Percentiles rank a stretch among this genome's conserved stretches.
phyloP scores from a whole-genome alignment of 345 rosid species.

The Populus alba region DNA sequence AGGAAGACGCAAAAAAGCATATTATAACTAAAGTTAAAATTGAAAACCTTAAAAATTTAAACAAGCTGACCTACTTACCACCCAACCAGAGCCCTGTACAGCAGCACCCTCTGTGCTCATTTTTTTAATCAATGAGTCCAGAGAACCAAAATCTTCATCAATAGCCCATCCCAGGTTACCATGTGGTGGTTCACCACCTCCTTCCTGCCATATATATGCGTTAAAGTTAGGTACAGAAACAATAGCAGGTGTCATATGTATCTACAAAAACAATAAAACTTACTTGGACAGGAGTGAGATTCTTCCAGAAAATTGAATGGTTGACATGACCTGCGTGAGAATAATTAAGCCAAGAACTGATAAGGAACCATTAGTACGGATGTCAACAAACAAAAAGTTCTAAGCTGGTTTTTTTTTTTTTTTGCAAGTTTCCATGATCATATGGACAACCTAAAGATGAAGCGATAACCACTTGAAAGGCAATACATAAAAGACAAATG shows the following conservation, averaged over 20 bases:
- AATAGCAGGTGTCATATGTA: background rate
- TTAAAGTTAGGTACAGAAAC: background rate
- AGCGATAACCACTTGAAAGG: background rate
- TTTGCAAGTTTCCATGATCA: background rate
- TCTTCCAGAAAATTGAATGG: conserved; percentile 94
- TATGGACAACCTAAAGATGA: background rate
- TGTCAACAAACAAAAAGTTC: background rate
- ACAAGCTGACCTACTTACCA: conserved; percentile 50
- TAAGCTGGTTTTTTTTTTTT: no score
- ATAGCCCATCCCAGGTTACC: conserved; percentile 73
- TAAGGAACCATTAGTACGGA: background rate
- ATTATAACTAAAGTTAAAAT: background rate
- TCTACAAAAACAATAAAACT: conserved; percentile 26
- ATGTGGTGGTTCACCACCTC: conserved; percentile 93
- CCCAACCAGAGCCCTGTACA: conserved; percentile 98
- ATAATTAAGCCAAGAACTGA: background rate
- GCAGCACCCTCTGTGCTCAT: conserved; percentile 95
- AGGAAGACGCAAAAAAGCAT: background rate
- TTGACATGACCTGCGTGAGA: conserved; percentile 71
- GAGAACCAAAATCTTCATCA: conserved; percentile 72
- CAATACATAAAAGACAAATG: background rate
- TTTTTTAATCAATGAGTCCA: conserved; percentile 71
- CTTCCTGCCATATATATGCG: conserved; percentile 48
- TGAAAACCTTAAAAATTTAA: background rate
- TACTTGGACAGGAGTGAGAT: conserved; percentile 65